Percentiles rank a stretch among this genome's conserved stretches.
Conservation (phyloP, 192 early-diverging fungal species). For the Umbelopsis vinacea region DNA sequence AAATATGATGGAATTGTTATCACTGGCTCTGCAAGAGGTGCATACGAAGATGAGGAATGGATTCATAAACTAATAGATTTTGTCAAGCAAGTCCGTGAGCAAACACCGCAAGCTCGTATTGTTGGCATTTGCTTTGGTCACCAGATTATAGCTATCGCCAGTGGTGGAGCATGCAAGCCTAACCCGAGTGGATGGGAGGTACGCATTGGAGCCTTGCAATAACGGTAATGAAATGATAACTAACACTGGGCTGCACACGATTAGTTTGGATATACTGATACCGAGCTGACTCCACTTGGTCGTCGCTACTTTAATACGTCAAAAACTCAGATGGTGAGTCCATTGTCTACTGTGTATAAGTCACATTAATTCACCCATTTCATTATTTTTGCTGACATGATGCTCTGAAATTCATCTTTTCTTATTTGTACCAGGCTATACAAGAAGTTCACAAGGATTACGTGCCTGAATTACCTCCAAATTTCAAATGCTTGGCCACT, state of each 20-base stretch:
- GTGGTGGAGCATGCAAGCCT: constrained; percentile 58
- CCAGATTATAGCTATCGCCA: constrained; percentile 75
- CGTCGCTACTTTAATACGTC: constrained; percentile 37
- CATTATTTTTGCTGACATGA: too few species aligned
- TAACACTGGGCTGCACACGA: not conserved
- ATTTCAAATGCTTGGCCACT: constrained; percentile 58
- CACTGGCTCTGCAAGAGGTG: constrained; percentile 61
- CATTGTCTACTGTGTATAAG: too few species aligned
- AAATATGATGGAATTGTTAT: constrained; percentile 58
- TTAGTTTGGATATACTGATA: constrained; percentile 49
- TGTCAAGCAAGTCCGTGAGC: constrained; percentile 42
- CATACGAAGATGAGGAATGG: constrained; percentile 72
- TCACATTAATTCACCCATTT: too few species aligned
- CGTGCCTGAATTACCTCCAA: constrained; percentile 62
- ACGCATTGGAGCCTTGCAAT: not conserved
- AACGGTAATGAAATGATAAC: not conserved
- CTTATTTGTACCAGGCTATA: constrained; percentile 11
- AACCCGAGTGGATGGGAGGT: constrained; percentile 80
- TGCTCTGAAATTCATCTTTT: too few species aligned
- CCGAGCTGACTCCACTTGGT: constrained; percentile 45
- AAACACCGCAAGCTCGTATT: constrained; percentile 48
- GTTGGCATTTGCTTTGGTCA: constrained; percentile 88
- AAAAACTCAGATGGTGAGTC: constrained; percentile 8
- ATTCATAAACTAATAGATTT: constrained; percentile 61
- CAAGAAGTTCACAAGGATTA: constrained; percentile 67